phyloP scores from a whole-genome alignment of 1,284 basidiomycete species.

The Cutaneotrichosporon arboriforme region DNA sequence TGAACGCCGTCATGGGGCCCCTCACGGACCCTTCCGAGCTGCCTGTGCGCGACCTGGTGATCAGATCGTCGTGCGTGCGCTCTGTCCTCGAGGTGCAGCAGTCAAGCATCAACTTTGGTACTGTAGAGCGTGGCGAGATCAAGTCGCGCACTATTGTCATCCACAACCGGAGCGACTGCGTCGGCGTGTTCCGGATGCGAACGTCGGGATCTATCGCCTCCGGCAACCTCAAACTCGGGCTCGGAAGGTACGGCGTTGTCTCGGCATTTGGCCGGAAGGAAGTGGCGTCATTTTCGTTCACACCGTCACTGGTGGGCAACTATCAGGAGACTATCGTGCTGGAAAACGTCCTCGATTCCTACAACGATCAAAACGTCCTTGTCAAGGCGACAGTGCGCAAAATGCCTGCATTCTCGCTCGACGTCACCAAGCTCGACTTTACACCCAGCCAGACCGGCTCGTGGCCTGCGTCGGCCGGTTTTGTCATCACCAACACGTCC shows the following conservation, averaged over 20 bases:
- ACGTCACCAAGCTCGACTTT: conserved; percentile 32
- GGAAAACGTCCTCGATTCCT: conserved; percentile 51
- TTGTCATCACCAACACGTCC: conserved; percentile 50
- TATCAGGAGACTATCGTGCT: conserved; percentile 52
- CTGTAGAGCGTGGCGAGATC: conserved; percentile 51
- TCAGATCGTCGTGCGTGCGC: conserved; percentile 49
- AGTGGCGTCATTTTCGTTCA: conserved; percentile 49
- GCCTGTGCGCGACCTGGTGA: conserved; percentile 52
- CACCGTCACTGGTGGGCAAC: conserved; percentile 48
- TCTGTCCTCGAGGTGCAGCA: conserved; percentile 52
- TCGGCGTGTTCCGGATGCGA: conserved; percentile 52
- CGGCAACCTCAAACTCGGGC: conserved; percentile 51
- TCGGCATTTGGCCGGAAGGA: conserved; percentile 52
- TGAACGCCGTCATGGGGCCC: conserved; percentile 12
- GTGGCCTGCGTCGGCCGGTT: conserved; percentile 30
- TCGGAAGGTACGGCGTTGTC: conserved; percentile 52
- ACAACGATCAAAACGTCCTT: conserved; percentile 50
- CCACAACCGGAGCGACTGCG: conserved; percentile 49
- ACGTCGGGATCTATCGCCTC: conserved; percentile 53
- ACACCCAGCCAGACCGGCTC: conserved; percentile 19
- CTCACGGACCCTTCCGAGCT: conserved; percentile 43
- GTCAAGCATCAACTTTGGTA: conserved; percentile 53
- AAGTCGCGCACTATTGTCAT: conserved; percentile 52
- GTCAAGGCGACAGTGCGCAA: conserved; percentile 52
- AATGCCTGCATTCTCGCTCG: conserved; percentile 50